Percentiles rank a stretch among this genome's conserved stretches.
Conservation (phyloP, 352 stramenopile genomes). For the Pythium coloratum region DNA sequence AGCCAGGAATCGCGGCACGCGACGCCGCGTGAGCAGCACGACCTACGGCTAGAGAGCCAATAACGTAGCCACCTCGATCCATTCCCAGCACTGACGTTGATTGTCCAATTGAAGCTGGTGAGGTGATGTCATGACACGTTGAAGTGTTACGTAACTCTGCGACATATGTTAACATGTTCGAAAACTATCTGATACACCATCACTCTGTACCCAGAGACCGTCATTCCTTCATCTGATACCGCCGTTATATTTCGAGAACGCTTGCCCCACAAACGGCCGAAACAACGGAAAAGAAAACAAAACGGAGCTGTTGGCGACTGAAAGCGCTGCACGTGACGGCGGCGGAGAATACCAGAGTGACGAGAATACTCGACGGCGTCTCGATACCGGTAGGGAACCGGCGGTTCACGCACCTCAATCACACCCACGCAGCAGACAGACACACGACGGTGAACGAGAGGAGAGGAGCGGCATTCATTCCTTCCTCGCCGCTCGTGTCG, state of each 20-base stretch:
- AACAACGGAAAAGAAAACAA: slow-evolving; percentile 1
- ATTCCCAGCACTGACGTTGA: too few relatives aligned
- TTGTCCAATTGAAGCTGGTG: background rate
- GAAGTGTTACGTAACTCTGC: slow-evolving; percentile 20
- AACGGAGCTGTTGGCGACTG: background rate
- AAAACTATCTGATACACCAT: slow-evolving; percentile 16
- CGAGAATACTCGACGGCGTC: background rate
- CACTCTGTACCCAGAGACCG: slow-evolving; percentile 8
- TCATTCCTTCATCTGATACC: slow-evolving; percentile 6
- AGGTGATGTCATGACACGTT: slow-evolving; percentile 19
- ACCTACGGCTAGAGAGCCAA: slow-evolving; percentile 26
- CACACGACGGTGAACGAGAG: background rate
- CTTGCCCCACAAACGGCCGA: background rate
- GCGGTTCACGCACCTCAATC: background rate
- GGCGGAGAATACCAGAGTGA: background rate
- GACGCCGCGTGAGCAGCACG: slow-evolving; percentile 15
- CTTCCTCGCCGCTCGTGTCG: background rate
- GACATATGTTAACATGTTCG: background rate
- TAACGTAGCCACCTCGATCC: background rate
- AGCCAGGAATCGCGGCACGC: slow-evolving; percentile 3
- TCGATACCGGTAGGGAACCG: background rate
- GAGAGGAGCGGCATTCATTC: background rate
- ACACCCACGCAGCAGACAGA: background rate
- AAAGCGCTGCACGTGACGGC: too few relatives aligned
- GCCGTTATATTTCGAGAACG: slow-evolving; percentile 34